Conservation (phyloP, 495 filamentous ascomycete genomes). For the Massariosphaeria phaeospora region DNA sequence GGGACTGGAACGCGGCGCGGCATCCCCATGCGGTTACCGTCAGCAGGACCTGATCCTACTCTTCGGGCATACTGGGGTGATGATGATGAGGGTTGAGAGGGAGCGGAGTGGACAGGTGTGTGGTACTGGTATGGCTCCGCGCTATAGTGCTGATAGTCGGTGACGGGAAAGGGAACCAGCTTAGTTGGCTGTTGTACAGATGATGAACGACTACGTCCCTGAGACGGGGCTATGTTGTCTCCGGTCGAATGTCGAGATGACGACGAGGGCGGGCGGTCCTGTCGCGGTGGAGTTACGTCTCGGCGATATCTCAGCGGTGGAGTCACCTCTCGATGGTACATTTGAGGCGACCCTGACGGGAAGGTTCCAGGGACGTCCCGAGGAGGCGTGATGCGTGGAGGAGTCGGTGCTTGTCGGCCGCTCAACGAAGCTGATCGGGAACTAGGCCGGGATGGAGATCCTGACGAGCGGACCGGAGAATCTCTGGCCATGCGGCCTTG, state of each 20-base stretch:
- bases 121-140: constrained; percentile 26
- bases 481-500: constrained; percentile 21
- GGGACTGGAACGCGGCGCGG: constrained; percentile 30
- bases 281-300: constrained; percentile 26
- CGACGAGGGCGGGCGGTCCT: constrained; percentile 32
- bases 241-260: constrained; percentile 32
- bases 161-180: constrained; percentile 28
- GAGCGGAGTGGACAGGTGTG: not conserved
- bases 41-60: constrained; percentile 11
- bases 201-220: constrained; percentile 23
- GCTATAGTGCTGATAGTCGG: constrained; percentile 28
- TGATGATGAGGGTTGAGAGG: constrained; percentile 7
- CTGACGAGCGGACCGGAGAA: constrained; percentile 11
- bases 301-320: too few relatives aligned
- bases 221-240: constrained; percentile 28
- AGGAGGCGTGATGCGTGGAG: constrained; percentile 24
- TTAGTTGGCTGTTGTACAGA: constrained; percentile 27
- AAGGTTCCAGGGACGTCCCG: constrained; percentile 29
- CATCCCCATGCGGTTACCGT: constrained; percentile 17
- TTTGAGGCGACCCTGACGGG: constrained; percentile 25
- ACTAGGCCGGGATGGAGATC: constrained; percentile 24
- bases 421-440: constrained; percentile 37
- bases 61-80: constrained; percentile 23
- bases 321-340: constrained; percentile 21
- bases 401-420: constrained; percentile 31